phyloP scores from a whole-genome alignment of 1,284 basidiomycete genomes.

The Bothia castanella region DNA sequence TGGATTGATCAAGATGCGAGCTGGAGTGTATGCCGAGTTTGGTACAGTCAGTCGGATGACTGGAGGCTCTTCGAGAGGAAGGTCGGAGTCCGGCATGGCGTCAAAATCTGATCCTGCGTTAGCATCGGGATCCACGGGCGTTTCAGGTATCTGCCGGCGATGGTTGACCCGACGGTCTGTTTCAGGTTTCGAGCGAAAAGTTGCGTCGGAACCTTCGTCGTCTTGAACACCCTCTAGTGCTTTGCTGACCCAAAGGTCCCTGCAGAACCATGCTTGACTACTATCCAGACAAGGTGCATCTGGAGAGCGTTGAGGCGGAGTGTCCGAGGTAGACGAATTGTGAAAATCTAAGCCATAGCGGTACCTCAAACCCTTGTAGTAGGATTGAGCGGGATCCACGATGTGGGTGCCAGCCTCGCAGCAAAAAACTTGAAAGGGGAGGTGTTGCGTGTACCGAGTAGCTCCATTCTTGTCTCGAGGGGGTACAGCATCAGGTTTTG shows the following conservation, averaged over 20 bases:
- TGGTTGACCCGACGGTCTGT: conserved; percentile 27
- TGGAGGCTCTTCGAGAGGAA: conserved; percentile 40
- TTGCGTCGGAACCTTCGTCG: conserved; percentile 40
- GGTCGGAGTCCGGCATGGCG: conserved; percentile 73
- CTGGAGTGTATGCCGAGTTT: conserved; percentile 84
- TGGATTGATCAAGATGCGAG: conserved; percentile 89
- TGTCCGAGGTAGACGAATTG: conserved; percentile 67
- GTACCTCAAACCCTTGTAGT: conserved; percentile 84
- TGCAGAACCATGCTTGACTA: conserved; percentile 92
- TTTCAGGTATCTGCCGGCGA: conserved; percentile 32
- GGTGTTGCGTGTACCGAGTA: conserved; percentile 79
- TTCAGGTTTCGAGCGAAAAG: conserved; percentile 34
- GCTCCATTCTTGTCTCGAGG: conserved; percentile 81
- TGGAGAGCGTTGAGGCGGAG: conserved; percentile 54
- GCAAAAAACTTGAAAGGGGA: conserved; percentile 96
- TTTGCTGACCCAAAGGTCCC: conserved; percentile 86
- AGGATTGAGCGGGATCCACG: conserved; percentile 88
- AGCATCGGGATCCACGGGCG: conserved; percentile 58
- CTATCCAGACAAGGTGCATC: conserved; percentile 90
- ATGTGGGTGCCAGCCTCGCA: conserved; percentile 95
- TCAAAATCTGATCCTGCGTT: conserved; percentile 87
- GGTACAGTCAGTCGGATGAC: conserved; percentile 60
- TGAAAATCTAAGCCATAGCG: conserved; percentile 75
- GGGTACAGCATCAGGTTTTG: conserved; percentile 85
- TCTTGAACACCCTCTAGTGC: conserved; percentile 70